Percentiles rank a stretch among this genome's conserved stretches.
Conservation (phyloP, 306 rosid species). For the Argentina anserina region DNA sequence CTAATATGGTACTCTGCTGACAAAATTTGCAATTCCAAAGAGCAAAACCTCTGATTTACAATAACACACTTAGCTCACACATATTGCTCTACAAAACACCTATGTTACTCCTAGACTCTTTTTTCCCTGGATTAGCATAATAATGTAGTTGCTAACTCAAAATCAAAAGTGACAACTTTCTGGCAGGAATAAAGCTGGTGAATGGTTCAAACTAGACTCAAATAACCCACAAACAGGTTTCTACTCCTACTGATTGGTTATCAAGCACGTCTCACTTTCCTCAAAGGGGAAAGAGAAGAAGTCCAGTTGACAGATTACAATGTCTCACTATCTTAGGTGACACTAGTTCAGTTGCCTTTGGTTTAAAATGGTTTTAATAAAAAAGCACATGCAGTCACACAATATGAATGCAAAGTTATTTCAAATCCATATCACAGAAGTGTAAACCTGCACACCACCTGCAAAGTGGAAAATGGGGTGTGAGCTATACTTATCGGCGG, state of each 20-base stretch:
- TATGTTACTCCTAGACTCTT: not conserved
- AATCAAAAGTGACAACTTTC: not conserved
- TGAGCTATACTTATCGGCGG: constrained; percentile 49
- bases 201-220: not conserved
- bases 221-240: not conserved
- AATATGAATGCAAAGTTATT: not conserved
- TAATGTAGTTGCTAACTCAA: not conserved
- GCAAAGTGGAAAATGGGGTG: constrained; percentile 82
- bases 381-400: constrained; percentile 8
- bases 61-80: not conserved
- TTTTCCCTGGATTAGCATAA: not conserved
- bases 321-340: not conserved
- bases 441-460: constrained; percentile 90
- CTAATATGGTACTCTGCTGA: not conserved
- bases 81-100: not conserved
- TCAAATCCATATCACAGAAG: constrained; percentile 59
- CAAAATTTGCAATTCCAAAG: not conserved
- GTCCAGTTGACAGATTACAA: not conserved
- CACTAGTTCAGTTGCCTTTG: not conserved
- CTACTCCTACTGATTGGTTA: not conserved
- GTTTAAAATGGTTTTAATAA: not conserved
- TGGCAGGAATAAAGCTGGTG: not conserved
- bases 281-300: not conserved
- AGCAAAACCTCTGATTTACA: not conserved
- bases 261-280: not conserved